A percentile compares a stretch with the other conserved stretches of the same genome.
Evolutionary conservation across 306 rosid species (phyloP).

Genomic region (Spatholobus suberectus): DNA sequence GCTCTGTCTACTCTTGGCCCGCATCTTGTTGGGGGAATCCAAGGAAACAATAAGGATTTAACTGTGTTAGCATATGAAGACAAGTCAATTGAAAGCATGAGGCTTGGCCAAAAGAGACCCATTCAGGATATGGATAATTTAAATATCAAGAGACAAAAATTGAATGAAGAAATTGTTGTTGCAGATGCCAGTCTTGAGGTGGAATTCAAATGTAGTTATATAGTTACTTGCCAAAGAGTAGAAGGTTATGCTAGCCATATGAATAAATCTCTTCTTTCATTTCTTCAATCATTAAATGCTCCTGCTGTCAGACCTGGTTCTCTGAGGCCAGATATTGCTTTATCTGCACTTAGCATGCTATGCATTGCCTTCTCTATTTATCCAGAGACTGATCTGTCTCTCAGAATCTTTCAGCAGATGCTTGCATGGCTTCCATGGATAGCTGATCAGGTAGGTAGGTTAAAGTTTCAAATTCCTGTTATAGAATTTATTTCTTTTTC

Average conservation of each 20-base stretch:
- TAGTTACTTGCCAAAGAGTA: slow-evolving; percentile 55
- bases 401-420: slow-evolving; percentile 74
- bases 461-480: slow-evolving; percentile 39
- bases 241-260: slow-evolving; percentile 69
- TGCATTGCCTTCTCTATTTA: slow-evolving; percentile 71
- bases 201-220: slow-evolving; percentile 49
- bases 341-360: slow-evolving; percentile 85
- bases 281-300: slow-evolving; percentile 57
- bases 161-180: slow-evolving; percentile 58
- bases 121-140: slow-evolving; percentile 54
- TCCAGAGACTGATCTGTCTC: slow-evolving; percentile 71
- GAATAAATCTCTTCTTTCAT: slow-evolving; percentile 66
- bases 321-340: slow-evolving; percentile 64
- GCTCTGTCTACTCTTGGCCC: slow-evolving; percentile 79
- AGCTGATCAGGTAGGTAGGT: slow-evolving; percentile 70
- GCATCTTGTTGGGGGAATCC: slow-evolving; percentile 60
- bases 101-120: slow-evolving; percentile 77
- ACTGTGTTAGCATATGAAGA: slow-evolving; percentile 44
- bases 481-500: slow-evolving; percentile 29
- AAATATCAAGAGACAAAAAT: slow-evolving; percentile 66
- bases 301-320: slow-evolving; percentile 52
- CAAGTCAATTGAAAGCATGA: slow-evolving; percentile 52
- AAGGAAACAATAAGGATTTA: slow-evolving; percentile 30
- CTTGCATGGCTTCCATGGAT: slow-evolving; percentile 87
- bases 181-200: slow-evolving; percentile 49